Percentiles rank a stretch among this genome's conserved stretches.
Evolutionary conservation across 306 rosid genomes (phyloP).

Genomic region (Ormosia semicastrata): DNA sequence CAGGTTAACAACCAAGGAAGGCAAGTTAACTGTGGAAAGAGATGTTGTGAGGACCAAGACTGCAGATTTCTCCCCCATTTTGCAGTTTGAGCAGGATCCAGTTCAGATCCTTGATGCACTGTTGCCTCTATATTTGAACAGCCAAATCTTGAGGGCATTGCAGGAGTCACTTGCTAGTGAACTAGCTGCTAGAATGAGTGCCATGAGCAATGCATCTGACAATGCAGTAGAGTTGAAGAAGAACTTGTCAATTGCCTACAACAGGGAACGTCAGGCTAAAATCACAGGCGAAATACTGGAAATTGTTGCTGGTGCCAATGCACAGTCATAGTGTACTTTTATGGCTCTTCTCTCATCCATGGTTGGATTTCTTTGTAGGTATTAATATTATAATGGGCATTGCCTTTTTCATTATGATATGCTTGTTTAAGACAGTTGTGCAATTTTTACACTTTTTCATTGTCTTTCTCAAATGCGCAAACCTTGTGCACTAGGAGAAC

Average conservation of each 20-base stretch:
- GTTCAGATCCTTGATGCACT: conserved; percentile 92
- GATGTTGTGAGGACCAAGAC: conserved; percentile 57
- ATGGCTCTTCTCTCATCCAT: conserved; percentile 1
- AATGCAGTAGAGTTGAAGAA: conserved; percentile 76
- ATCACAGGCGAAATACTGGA: conserved; percentile 92
- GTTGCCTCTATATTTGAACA: conserved; percentile 80
- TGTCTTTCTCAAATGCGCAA: conserved; percentile 31
- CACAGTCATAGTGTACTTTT: conserved; percentile 31
- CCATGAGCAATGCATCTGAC: conserved; percentile 83
- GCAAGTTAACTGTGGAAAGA: conserved; percentile 78
- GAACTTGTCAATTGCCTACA: conserved; percentile 53
- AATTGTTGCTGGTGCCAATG: conserved; percentile 89
- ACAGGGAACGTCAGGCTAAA: conserved; percentile 85
- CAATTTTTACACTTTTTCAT: conserved; percentile 27
- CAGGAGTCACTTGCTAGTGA: conserved; percentile 94
- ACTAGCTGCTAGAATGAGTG: conserved; percentile 89
- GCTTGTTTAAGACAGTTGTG: conserved; percentile 28
- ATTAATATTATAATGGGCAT: conserved; percentile 19
- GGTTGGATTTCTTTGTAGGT: conserved; percentile 39
- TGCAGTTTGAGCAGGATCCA: conserved; percentile 93
- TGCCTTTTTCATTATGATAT: conserved; percentile 25
- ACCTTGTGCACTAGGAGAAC: conserved; percentile 34
- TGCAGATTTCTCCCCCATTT: conserved; percentile 56
- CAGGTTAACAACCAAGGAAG: conserved; percentile 83
- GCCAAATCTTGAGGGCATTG: conserved; percentile 83